Evolutionary conservation across 2,329 filamentous ascomycete genomes (phyloP).

Genomic region (Xenosphaeropsis pyriputrescens): DNA sequence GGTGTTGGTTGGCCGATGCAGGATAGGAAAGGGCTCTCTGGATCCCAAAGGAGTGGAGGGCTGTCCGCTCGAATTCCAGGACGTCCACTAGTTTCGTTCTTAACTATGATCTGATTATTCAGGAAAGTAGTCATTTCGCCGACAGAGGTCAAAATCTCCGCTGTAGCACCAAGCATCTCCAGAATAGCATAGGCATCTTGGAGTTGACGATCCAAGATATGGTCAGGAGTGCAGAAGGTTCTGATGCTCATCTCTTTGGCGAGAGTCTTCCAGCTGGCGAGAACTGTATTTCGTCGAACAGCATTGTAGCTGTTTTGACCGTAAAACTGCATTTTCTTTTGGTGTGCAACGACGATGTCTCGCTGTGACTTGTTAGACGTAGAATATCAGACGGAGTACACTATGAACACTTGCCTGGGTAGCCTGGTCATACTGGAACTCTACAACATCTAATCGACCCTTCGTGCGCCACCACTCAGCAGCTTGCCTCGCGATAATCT

Average conservation of each 20-base stretch:
- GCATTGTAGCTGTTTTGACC: slow-evolving; percentile 23
- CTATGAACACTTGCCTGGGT: slow-evolving; percentile 20
- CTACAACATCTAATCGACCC: slow-evolving; percentile 28
- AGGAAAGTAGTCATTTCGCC: too few relatives aligned
- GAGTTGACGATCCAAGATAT: slow-evolving; percentile 30
- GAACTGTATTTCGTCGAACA: slow-evolving; percentile 22
- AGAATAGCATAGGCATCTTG: slow-evolving; percentile 31
- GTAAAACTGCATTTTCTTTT: slow-evolving; percentile 28
- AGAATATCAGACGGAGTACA: too few relatives aligned
- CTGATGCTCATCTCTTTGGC: slow-evolving; percentile 29
- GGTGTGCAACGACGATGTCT: slow-evolving; percentile 28
- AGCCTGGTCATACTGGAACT: slow-evolving; percentile 35
- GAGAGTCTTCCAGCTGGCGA: slow-evolving; percentile 31
- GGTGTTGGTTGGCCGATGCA: neutral
- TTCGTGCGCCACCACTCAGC: slow-evolving; percentile 24
- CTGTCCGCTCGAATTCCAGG: too few relatives aligned
- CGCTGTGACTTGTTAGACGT: slow-evolving; percentile 7
- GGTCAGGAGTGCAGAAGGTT: slow-evolving; percentile 33
- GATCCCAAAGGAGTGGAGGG: too few relatives aligned
- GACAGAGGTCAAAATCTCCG: too few relatives aligned
- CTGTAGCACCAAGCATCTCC: slow-evolving; percentile 24
- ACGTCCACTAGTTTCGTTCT: too few relatives aligned
- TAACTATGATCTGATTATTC: too few relatives aligned
- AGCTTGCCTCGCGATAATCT: slow-evolving; percentile 15
- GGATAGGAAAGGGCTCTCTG: too few relatives aligned